phyloP scores from a whole-genome alignment of 768 basidiomycete species.

The Tricholomella constricta region DNA sequence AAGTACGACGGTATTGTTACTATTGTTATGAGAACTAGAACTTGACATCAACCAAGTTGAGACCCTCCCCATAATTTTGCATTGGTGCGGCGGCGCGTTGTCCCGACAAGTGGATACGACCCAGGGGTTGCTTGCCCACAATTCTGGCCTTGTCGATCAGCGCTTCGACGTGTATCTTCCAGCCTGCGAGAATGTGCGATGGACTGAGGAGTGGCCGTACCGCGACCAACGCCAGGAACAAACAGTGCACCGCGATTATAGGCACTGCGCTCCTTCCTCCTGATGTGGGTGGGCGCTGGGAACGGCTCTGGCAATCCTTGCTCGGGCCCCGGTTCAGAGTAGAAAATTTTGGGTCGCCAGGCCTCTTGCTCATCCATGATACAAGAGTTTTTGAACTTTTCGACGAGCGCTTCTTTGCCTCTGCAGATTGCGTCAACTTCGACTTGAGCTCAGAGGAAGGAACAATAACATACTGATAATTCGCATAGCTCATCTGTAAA shows the following conservation, averaged over 20 bases:
- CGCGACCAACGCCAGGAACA: slow-evolving; percentile 34
- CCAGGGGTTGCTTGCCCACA: neutral
- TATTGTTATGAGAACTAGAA: too few relatives aligned
- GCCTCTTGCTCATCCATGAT: slow-evolving; percentile 87
- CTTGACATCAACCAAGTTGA: neutral
- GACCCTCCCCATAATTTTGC: slow-evolving; percentile 11
- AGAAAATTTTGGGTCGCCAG: slow-evolving; percentile 86
- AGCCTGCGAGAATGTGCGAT: slow-evolving; percentile 18
- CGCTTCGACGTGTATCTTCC: slow-evolving; percentile 12
- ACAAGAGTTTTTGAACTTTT: slow-evolving; percentile 89
- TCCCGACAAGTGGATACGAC: neutral
- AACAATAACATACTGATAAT: slow-evolving; percentile 73
- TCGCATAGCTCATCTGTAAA: slow-evolving; percentile 89
- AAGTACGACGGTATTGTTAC: too few relatives aligned
- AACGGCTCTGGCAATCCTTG: slow-evolving; percentile 81
- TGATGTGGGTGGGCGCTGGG: slow-evolving; percentile 78
- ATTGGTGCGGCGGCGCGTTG: slow-evolving; percentile 9
- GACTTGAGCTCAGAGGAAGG: neutral
- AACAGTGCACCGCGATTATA: slow-evolving; percentile 75
- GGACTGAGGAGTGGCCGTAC: slow-evolving; percentile 9
- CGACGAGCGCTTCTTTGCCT: slow-evolving; percentile 88
- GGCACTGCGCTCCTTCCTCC: slow-evolving; percentile 82
- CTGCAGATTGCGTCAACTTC: slow-evolving; percentile 34
- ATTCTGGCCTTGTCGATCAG: slow-evolving; percentile 9
- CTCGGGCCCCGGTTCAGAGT: slow-evolving; percentile 66